Evolutionary conservation across 2,329 filamentous ascomycete genomes (phyloP).

Genomic region (Pleoardoris graminearum): DNA sequence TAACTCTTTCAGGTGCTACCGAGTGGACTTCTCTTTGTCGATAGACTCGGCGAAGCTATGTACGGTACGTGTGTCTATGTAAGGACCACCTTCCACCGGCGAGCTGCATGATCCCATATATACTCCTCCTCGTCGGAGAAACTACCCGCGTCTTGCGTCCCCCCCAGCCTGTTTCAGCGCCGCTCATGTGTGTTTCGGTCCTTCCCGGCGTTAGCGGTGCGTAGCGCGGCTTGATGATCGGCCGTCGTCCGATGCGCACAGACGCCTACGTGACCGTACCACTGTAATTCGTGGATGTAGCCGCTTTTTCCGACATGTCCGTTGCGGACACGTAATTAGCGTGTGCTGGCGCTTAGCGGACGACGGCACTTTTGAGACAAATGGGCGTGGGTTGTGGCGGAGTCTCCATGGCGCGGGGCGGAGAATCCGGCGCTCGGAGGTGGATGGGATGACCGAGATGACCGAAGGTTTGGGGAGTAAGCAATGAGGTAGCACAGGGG

Average conservation of each 20-base stretch:
- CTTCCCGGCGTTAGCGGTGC: slow-evolving; percentile 10
- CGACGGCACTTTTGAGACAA: not conserved
- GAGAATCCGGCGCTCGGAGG: slow-evolving; percentile 3
- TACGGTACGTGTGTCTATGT: not conserved
- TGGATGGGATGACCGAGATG: not conserved
- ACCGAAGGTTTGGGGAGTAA: not conserved
- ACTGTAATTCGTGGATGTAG: not conserved
- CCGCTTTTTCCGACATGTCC: slow-evolving; percentile 8
- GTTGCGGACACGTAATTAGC: slow-evolving; percentile 1
- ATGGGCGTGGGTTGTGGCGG: not conserved
- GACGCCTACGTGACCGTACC: not conserved
- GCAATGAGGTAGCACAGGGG: not conserved
- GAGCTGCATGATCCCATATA: not conserved
- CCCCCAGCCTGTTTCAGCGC: slow-evolving; percentile 11
- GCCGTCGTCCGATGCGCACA: not conserved
- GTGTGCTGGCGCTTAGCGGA: not conserved
- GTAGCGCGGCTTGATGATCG: slow-evolving; percentile 1
- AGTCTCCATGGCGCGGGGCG: not conserved
- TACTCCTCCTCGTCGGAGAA: not conserved
- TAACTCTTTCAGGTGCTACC: not conserved
- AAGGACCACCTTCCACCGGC: not conserved
- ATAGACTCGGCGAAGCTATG: not conserved
- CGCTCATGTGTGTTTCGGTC: slow-evolving; percentile 4
- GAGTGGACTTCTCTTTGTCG: too few relatives aligned
- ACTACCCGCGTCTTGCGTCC: not conserved